phyloP scores from a whole-genome alignment of 2,329 filamentous ascomycete species.

The Arthrobotrys musiformis region DNA sequence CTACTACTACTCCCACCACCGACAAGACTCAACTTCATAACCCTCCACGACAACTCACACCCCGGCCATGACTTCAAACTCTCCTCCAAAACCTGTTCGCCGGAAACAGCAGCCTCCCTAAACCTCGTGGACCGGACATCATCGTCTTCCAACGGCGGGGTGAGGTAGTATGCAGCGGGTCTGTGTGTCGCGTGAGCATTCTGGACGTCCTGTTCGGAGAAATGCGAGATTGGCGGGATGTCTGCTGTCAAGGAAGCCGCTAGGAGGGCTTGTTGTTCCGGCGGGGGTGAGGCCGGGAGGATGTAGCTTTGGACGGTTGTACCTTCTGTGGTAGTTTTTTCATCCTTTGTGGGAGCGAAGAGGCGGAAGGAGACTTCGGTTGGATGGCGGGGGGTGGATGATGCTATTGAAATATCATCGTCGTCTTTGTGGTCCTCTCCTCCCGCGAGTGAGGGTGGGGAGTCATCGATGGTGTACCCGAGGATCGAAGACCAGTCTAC shows the following conservation, averaged over 20 bases:
- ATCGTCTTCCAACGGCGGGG: conserved; percentile 42
- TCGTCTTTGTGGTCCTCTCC: background rate
- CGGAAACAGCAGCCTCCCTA: conserved; percentile 35
- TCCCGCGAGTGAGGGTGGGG: background rate
- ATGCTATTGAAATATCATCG: conserved; percentile 26
- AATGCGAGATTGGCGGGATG: conserved; percentile 22
- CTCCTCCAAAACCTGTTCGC: conserved; percentile 27
- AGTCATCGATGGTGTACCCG: conserved; percentile 39
- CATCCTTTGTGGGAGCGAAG: conserved; percentile 42
- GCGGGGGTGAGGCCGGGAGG: conserved; percentile 43
- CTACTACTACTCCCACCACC: background rate
- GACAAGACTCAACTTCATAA: conserved; percentile 24
- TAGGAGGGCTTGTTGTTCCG: conserved; percentile 20
- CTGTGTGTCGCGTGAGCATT: conserved; percentile 50
- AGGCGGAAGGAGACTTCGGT: conserved; percentile 47
- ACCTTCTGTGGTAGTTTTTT: background rate
- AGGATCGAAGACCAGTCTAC: conserved; percentile 52
- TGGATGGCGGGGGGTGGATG: conserved; percentile 19
- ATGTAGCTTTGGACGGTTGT: conserved; percentile 32
- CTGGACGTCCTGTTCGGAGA: conserved; percentile 38
- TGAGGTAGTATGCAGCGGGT: conserved; percentile 40
- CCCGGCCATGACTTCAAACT: conserved; percentile 35
- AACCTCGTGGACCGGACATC: conserved; percentile 20
- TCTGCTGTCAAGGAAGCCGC: conserved; percentile 15
- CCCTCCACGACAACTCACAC: conserved; percentile 45